These are phyloP conservation scores for Dioszegia aurantiaca DNA, from an alignment of 768 basidiomycete species.

Conservation along the genomic window DNA sequence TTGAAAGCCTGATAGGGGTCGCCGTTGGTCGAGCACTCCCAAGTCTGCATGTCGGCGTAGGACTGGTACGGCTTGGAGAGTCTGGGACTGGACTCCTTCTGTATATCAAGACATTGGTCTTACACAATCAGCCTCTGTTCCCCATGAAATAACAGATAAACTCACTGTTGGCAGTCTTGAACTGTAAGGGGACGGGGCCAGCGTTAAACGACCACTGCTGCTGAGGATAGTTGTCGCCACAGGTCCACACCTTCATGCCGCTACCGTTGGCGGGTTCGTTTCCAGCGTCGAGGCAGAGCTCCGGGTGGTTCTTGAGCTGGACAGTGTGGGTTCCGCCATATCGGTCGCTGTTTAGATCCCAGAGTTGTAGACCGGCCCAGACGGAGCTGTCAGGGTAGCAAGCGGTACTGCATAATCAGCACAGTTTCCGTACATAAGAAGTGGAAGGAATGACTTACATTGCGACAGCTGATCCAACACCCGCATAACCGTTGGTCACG, in stretches of 20 bases:
- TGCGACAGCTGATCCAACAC: neutral
- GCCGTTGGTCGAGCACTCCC: neutral
- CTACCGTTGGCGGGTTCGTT: conserved; percentile 18
- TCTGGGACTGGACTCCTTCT: neutral
- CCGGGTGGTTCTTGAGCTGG: neutral
- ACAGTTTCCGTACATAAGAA: neutral
- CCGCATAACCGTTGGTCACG: neutral
- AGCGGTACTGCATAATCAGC: neutral
- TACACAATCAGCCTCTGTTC: neutral
- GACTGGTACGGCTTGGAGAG: neutral
- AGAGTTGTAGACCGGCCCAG: neutral
- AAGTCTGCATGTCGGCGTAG: neutral
- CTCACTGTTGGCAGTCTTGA: conserved; percentile 4
- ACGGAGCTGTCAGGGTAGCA: neutral
- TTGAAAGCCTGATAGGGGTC: neutral
- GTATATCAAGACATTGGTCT: neutral
- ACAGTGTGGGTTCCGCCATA: neutral
- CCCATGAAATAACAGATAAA: neutral
- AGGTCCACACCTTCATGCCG: conserved; percentile 19
- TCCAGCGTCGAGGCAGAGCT: conserved; percentile 29
- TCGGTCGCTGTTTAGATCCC: conserved; percentile 7
- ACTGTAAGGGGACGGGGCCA: neutral
- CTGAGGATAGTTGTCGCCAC: conserved; percentile 18
- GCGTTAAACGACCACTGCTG: conserved; percentile 20
- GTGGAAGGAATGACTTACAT: neutral